Evolutionary conservation across 2,329 filamentous ascomycete genomes (phyloP), one percentile per base, ranked within the genome.

Genomic region (Drechslerella dactyloides): DNA sequence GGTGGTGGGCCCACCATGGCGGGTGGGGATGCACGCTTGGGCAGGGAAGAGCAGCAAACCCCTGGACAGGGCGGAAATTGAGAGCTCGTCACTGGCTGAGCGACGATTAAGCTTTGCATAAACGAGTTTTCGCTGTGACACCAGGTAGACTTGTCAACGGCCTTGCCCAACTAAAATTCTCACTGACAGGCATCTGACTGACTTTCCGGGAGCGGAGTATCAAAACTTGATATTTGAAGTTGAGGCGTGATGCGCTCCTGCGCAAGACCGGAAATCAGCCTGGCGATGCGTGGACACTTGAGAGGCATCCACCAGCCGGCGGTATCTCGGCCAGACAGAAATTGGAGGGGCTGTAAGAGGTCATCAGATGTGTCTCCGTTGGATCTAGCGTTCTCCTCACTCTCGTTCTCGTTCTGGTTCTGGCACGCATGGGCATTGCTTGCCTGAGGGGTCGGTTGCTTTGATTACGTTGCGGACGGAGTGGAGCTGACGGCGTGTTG

Each of bases 61-160:
- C 59, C 46, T 54, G 51, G 24, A 21, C 13, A 21, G 37, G 24
- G 64, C 57, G 64, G 64, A 60, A 69, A 61, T 55, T 69, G 51
- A 58, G 64, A 48, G 64, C 64, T 61, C 57, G 17, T 62, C 58
- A 69, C 64, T 69, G 64, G 64, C 64, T 69, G 58, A 53, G 23
- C 7, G 33, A 17, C 10, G 64, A 69, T 69, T 69, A 62, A 69
- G 64, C 64, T 69, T 60, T 62, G 64, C 57, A n/a, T 58, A 69
- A 69, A 60, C 64, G 64, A 69, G 52, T 57, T 40, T 54, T 59
- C n/a, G 15, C 44, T 51, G 17, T 61, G 50, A 6, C 50, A 30
- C 57, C 40, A 53, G 19, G 37, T 30, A 7, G 23, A 58, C 8
- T 57, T 30, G 21, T 55, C 42, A 52, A 52, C 21, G 40, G 8